phyloP scores from a whole-genome alignment of 352 stramenopile species.

The Phytopythium sindhum region DNA sequence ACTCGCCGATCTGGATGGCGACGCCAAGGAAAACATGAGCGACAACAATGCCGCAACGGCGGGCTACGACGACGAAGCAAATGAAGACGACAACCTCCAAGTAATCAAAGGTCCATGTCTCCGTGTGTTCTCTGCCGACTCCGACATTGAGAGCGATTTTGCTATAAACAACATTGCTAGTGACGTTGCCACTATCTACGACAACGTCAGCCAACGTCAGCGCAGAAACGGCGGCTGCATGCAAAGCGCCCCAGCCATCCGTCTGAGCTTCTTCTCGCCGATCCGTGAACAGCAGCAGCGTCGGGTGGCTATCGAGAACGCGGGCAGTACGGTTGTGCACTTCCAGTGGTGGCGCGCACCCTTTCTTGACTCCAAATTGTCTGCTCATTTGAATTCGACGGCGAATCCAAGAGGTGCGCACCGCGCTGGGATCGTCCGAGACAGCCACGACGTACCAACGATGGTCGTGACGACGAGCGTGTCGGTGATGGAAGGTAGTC shows the following conservation, averaged over 20 bases:
- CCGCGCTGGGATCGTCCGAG: not conserved
- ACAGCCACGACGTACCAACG: not conserved
- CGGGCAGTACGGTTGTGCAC: conserved; percentile 49
- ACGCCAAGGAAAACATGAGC: conserved; percentile 6
- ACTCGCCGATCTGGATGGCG: not conserved
- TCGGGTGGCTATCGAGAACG: conserved; percentile 37
- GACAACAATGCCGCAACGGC: conserved; percentile 3
- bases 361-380: conserved; percentile 23
- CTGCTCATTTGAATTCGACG: conserved; percentile 20
- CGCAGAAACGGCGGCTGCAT: not conserved
- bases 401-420: not conserved
- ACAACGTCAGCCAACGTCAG: not conserved
- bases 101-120: conserved; percentile 5
- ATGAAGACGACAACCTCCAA: too few relatives aligned
- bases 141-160: conserved; percentile 3
- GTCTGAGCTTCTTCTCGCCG: conserved; percentile 44
- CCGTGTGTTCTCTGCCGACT: conserved; percentile 12
- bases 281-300: conserved; percentile 40
- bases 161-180: not conserved
- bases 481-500: conserved; percentile 33
- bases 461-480: conserved; percentile 35
- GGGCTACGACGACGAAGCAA: conserved; percentile 3
- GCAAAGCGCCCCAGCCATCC: conserved; percentile 9
- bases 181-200: too few relatives aligned
- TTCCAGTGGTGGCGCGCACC: conserved; percentile 51